Evolutionary conservation across 169 alveolate genomes (phyloP).

Genomic region (Plasmodium inui): DNA sequence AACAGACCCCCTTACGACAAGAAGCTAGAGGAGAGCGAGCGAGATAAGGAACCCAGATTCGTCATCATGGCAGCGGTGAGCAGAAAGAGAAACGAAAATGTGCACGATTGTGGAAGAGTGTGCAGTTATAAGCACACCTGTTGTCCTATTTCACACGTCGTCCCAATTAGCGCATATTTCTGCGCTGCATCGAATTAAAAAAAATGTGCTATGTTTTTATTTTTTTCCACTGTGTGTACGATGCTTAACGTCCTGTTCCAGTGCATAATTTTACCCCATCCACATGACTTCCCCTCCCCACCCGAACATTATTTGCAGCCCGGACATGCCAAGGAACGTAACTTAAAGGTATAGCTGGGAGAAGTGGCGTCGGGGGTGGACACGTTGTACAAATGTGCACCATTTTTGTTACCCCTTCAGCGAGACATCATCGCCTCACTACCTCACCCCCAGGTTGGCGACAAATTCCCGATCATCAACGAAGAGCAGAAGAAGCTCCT

Average conservation of each 20-base stretch:
- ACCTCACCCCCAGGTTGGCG: constrained; percentile 35
- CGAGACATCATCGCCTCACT: too few species aligned
- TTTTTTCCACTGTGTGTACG: background rate
- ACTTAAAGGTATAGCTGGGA: constrained; percentile 52
- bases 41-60: constrained; percentile 62
- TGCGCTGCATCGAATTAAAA: background rate
- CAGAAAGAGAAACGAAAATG: background rate
- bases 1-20: constrained; percentile 69
- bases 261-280: background rate
- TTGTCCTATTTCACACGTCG: background rate
- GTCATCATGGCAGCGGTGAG: constrained; percentile 52
- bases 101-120: background rate
- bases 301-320: constrained; percentile 20
- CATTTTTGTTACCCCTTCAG: background rate
- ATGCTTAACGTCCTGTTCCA: background rate
- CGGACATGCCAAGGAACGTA: constrained; percentile 64
- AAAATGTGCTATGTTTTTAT: background rate
- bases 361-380: background rate
- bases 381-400: background rate
- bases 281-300: background rate
- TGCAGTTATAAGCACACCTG: background rate
- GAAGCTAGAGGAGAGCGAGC: constrained; percentile 64
- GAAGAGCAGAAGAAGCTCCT: constrained; percentile 44
- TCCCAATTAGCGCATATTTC: background rate
- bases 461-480: constrained; percentile 51